Evolutionary conservation across 1,284 basidiomycete species (phyloP).

Genomic region (Heterobasidion annosum): DNA sequence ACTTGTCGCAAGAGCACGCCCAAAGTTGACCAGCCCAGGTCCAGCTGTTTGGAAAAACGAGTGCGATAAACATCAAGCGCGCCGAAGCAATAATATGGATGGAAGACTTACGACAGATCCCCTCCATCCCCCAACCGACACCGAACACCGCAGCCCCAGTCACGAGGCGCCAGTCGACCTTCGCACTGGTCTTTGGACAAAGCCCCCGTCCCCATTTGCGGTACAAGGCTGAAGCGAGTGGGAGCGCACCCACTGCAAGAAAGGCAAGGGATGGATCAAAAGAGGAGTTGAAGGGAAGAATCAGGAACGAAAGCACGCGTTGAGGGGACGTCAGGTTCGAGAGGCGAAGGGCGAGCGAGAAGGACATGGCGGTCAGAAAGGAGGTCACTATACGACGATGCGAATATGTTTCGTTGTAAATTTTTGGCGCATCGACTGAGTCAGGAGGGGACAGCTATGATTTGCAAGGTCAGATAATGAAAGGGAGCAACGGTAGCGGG

Average conservation of each 20-base stretch:
- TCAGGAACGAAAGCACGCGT: slow-evolving; percentile 49
- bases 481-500: neutral
- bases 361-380: slow-evolving; percentile 37
- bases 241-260: slow-evolving; percentile 39
- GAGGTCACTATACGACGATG: slow-evolving; percentile 18
- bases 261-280: slow-evolving; percentile 47
- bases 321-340: slow-evolving; percentile 44
- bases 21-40: slow-evolving; percentile 46
- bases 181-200: slow-evolving; percentile 27
- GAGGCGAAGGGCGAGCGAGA: slow-evolving; percentile 48
- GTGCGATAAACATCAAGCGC: neutral
- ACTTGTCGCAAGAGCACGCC: slow-evolving; percentile 30
- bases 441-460: neutral
- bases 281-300: slow-evolving; percentile 34
- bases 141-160: slow-evolving; percentile 53
- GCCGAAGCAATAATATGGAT: neutral
- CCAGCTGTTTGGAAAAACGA: slow-evolving; percentile 28
- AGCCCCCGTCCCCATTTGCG: slow-evolving; percentile 16
- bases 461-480: neutral
- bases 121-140: slow-evolving; percentile 57
- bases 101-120: slow-evolving; percentile 50
- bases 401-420: neutral
- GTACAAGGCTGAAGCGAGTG: slow-evolving; percentile 32
- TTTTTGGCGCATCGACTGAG: neutral
- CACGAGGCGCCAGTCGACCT: slow-evolving; percentile 42